Evolutionary conservation across 768 basidiomycete genomes (phyloP), one percentile per base, ranked within the genome.

Genomic region (Russula sp.): DNA sequence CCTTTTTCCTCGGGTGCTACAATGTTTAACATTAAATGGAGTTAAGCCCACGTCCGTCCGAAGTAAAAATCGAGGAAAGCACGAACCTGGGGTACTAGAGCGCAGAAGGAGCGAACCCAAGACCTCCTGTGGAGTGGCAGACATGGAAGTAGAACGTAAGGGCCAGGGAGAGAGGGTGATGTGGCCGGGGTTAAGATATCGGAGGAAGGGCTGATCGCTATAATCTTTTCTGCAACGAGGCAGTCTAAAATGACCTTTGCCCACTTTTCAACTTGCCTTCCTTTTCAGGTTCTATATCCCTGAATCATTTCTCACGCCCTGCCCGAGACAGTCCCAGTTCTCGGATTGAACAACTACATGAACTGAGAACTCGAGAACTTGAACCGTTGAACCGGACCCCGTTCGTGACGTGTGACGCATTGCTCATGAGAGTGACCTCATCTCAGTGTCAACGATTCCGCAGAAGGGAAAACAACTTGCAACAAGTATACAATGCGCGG

Each of bases 1-100:
- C 67, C 67, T 55, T 68, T 68, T 62, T 68, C 67, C 14, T 67
- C 66, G 16, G 67, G 65, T 27, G 67, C 67, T 68, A 34, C 42
- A 20, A 60, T 44, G 37, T 42, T 55, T 31, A n/a, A 20, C 6
- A n/a, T n/a, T n/a, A n/a, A n/a, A n/a, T n/a, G n/a, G n/a, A n/a
- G 42, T 42, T 55, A 14, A 66, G 55, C 14, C 31, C 14, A 50
- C 13, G 20, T 22, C 18, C 18, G 13, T 18, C 10, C 39, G 48
- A 31, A 45, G 18, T 18, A 20, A 59, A 20, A 1, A 2, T 5
- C 8, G 13, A 52, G 31, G 8, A 35, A 27, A 50, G 18, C 0
- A 20, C 67, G 48, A 49, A 68, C 67, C 67, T 55, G 67, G 67
- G 0, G 67, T 68, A 39, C 67, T 68, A 18, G 67, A 67, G n/a